Base-by-base conservation (phyloP, 1,284 basidiomycete species). In the Agroathelia rolfsii region DNA sequence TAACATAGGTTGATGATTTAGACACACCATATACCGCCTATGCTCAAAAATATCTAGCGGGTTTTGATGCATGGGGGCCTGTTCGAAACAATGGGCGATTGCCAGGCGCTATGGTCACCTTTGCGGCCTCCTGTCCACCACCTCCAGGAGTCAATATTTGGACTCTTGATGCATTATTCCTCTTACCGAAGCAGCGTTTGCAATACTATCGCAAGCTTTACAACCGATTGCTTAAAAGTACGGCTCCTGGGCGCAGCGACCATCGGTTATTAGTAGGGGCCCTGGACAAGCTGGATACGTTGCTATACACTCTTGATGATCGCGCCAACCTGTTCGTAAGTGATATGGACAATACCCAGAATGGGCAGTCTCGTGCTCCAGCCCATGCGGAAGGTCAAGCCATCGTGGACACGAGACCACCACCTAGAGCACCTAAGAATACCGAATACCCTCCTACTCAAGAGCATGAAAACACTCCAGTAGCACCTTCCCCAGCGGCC, bases 141-240 rank as follows among this genome's bases (percentile, higher is more conserved):
- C 70, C 75, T 1, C 53, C 63, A 6, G 59, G 64, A 1, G 41
- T 62, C 6, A n/a, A n/a, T n/a, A n/a, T n/a, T n/a, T 97, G 93
- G 92, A 84, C 88, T 0, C 62, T 97, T 5, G 92, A 96, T 48
- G 62, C 72, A 8, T 67, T 97, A 14, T 97, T 97, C 60, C 61
- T 85, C 5, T 69, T 96, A 4, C 94, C 94, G 0, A 83, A 81
- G 48, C 64, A 67, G 10, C 76, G 94, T 17, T 61, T 98, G 37
- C 79, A 79, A 45, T 97, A 97, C 58, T 98, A 96, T 66, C 83
- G 79, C 52, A 93, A 86, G 54, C 68, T 98, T 1, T 98, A 98
- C 50, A 68, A 74, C 28, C 76, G 85, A 26, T 61, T 98, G 21
- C 61, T 97, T 37, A 90, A 86, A 58, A 89, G 80, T 50, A 94